Conservation (phyloP, 1,139 yeast species). For the Geotrichum bryndzae region DNA sequence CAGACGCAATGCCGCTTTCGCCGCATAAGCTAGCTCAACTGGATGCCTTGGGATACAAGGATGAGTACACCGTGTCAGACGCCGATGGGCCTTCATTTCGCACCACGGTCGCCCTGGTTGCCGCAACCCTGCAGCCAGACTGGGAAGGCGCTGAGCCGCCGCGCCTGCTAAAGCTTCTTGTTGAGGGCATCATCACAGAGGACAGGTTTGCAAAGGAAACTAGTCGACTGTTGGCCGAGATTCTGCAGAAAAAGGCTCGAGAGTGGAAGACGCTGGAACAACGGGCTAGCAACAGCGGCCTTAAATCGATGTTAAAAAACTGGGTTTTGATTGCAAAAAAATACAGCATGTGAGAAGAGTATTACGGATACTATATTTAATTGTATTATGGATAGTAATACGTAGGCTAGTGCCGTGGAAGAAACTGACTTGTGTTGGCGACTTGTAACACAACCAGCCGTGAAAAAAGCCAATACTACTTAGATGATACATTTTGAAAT, state of each 20-base stretch:
- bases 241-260: neutral
- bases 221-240: neutral
- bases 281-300: neutral
- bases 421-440: neutral
- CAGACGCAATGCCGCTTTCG: slow-evolving; percentile 40
- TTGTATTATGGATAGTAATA: neutral
- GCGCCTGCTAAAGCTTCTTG: slow-evolving; percentile 5
- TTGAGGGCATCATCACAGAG: slow-evolving; percentile 11
- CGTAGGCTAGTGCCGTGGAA: neutral
- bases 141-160: slow-evolving; percentile 20
- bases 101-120: slow-evolving; percentile 68
- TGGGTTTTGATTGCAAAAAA: neutral
- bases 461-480: neutral
- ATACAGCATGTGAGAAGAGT: neutral
- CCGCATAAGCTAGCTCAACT: slow-evolving; percentile 43
- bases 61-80: slow-evolving; percentile 60
- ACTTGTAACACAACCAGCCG: neutral
- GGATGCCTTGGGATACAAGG: slow-evolving; percentile 51
- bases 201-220: slow-evolving; percentile 19
- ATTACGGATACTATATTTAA: neutral
- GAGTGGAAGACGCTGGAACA: slow-evolving; percentile 1
- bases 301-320: neutral
- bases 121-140: slow-evolving; percentile 19
- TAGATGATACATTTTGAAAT: neutral
- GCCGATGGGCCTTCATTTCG: slow-evolving; percentile 56